Base-by-base conservation (phyloP, 805 yeast genomes). In the Spencermartinsiella europaea region DNA sequence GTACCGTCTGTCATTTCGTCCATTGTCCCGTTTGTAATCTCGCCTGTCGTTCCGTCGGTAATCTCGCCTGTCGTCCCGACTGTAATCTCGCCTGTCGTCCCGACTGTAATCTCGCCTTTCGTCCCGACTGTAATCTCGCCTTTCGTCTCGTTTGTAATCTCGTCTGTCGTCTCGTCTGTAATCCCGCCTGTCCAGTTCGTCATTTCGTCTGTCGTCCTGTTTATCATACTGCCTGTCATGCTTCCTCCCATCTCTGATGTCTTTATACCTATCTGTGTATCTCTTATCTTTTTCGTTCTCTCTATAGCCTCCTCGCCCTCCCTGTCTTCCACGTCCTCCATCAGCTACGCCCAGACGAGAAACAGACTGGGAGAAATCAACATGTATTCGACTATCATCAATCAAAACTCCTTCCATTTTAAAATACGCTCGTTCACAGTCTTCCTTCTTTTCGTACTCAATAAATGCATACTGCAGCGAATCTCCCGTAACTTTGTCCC, bases 331-430 rank as follows among this genome's bases (percentile, higher is more conserved):
- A 37, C 45, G 10, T 34, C 40, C 60, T 52, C 68, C 67, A 63
- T 1, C 20, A 10, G 42, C 45, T 15, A 51, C 50, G 12, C 59
- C 53, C 36, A 66, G 34, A 39, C 53, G 58, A 10, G 64, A 49
- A 8, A 73, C 61, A 59, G 80, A 73, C 58, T 82, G 89, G 49
- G 82, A 74, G 66, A 82, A 82, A 59, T 82, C 88, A 37, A 82
- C 84, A 49, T 78, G 78, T 19, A 83, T 74, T 45, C 83, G 67
- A 36, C 75, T 59, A 46, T 82, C 88, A 58, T 82, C 89, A 34
- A 82, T 79, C 38, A 81, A 56, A 2, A 77, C 82, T 14, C 74
- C 75, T 35, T 80, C 78, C 79, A 82, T 76, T 56, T 76, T 77
- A 46, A 68, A 61, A 57, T 79, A 82, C 0, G 88, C 88, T n/a